A percentile compares a stretch with the other conserved stretches of the same genome.
Evolutionary conservation across 148 eudicot genomes (phyloP).

Genomic region (Persicaria maculosa): DNA sequence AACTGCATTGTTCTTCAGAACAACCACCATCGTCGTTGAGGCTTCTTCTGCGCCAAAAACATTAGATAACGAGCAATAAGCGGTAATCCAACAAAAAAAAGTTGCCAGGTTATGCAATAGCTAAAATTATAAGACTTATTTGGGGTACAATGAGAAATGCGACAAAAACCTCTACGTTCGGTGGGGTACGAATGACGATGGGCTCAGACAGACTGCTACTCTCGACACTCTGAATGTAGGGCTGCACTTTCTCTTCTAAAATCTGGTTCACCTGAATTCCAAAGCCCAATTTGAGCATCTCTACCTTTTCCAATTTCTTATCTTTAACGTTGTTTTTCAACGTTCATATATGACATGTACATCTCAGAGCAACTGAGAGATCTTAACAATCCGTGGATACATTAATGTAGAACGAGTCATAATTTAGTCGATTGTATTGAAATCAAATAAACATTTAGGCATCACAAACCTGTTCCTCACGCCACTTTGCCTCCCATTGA

Average conservation of each 20-base stretch:
- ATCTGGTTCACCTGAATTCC: slow-evolving; percentile 56
- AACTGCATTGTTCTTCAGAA: slow-evolving; percentile 28
- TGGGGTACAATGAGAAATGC: neutral
- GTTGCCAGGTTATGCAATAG: neutral
- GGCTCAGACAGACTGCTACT: slow-evolving; percentile 51
- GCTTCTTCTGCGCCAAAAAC: slow-evolving; percentile 30
- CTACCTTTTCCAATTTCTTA: neutral
- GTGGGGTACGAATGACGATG: slow-evolving; percentile 43
- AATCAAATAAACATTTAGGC: neutral
- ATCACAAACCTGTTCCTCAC: slow-evolving; percentile 63
- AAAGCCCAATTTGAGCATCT: neutral
- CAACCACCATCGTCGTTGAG: slow-evolving; percentile 58
- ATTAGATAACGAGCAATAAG: slow-evolving; percentile 3
- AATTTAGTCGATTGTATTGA: neutral
- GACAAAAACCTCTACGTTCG: slow-evolving; percentile 4
- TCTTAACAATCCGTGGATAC: neutral
- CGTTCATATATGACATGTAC: neutral
- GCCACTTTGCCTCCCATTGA: slow-evolving; percentile 91
- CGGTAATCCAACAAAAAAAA: neutral
- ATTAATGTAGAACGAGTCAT: neutral
- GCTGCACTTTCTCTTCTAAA: slow-evolving; percentile 72
- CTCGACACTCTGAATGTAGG: slow-evolving; percentile 55
- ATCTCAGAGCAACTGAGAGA: neutral
- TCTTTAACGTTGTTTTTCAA: neutral
- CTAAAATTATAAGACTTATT: neutral